Evolutionary conservation across 768 basidiomycete genomes (phyloP), one percentile per base, ranked within the genome.

Genomic region (Clavulina sp.): DNA sequence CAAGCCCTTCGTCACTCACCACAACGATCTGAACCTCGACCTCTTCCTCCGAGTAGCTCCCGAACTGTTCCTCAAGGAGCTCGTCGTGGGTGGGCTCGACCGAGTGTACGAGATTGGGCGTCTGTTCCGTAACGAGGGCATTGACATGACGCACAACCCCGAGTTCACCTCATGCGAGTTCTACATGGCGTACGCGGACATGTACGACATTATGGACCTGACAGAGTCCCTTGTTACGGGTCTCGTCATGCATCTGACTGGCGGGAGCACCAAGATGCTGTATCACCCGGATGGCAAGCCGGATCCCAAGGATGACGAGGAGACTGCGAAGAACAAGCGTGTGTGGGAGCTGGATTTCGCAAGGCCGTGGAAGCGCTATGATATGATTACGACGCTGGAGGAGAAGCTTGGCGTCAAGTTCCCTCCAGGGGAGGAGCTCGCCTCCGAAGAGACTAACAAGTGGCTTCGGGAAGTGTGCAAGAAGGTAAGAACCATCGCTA

Each of bases 81-180:
- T 99, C 56, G 77, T 91, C 51, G 95, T 97, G 40, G 95, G 95
- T 55, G 95, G 95, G 2, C 75, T 99, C 21, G 93, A 97, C 65
- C 82, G 95, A 41, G 95, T 99, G 9, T 99, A 88, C 66, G 95
- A 99, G 68, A 96, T 99, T 56, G 95, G 93, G 2, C 80, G 93
- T 38, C 91, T 96, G 9, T 99, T 97, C 76, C 73, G 95, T 44
- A 99, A 97, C 66, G 95, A 99, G 65, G 86, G 92, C 29, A 99
- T 99, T 62, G 95, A 99, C 68, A 70, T 99, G 57, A 99, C 95
- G 18, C 95, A 99, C 66, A 99, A 99, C 67, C 95, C 95, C 58
- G 95, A 99, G 65, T 96, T 96, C 70, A 86, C 88, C 4, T 93
- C 96, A 68, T 97, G 93, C 74, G 93, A 99, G 70, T 97, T 99